Base-by-base conservation (phyloP, 2,329 filamentous ascomycete species). In the Claviceps maximensis region DNA sequence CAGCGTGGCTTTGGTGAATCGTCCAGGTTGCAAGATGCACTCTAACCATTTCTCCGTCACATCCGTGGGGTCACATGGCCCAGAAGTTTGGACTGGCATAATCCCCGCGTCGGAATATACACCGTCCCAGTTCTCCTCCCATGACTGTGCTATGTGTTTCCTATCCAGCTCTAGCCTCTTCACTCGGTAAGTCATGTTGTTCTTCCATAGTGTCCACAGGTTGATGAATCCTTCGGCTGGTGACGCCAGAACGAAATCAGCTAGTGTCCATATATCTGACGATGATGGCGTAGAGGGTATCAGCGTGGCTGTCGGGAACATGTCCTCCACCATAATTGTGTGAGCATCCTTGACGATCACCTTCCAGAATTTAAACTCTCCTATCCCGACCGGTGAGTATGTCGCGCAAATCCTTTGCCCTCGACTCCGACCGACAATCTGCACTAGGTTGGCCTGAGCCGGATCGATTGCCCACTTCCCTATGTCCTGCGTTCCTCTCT, bases 301-400 rank as follows among this genome's bases (percentile, higher is more conserved):
- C 33, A 93, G 73, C 13, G 61, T 61, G 48, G 65, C 61, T 41
- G 76, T 72, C 0, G 86, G 78, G 59, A 87, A 89, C 23, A 88
- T 71, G 60, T 94, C 88, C 57, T 82, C 78, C 15, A 94, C 74
- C 9, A 82, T 75, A 21, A 89, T 66, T 2, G 71, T 74, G 60
- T 85, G 75, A 59, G 78, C 78, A 51, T 83, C 79, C 58, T 83
- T 79, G 19, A 86, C 79, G 51, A 80, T 79, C n/a, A 82, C 69
- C 58, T 72, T 76, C 88, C 90, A 98, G 64, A 98, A 90, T 67
- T 95, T 97, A 76, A 98, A 97, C 64, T 91, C 85, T 38, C 93
- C 87, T 42, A 83, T 80, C 31, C 89, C 86, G 57, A 93, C 82
- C 0, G 93, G 91, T 12, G 90, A 96, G 67, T 89, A 95, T 9